Evolutionary conservation across 257 asterid species (phyloP), one percentile per base, ranked within the genome.

Genomic region (Echium plantagineum): DNA sequence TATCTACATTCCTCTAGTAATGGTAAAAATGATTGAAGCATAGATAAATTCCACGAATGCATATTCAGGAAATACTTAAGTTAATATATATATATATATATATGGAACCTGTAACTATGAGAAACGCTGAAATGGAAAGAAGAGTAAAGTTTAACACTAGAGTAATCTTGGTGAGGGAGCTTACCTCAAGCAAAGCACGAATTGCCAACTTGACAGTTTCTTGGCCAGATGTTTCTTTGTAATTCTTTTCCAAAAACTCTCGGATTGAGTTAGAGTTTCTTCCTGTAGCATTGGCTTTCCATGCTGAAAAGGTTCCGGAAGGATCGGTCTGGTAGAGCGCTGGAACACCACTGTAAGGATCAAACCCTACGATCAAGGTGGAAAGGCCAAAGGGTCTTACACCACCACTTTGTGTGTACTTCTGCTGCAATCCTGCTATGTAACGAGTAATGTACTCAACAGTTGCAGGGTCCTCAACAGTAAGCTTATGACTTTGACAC

Each of bases 201-300:
- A 91, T 84, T 61, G 98, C 98, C 66, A 91, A 71, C 75, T 91
- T 91, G 52, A 84, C 75, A 38, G 98, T 91, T 79, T 91, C 98
- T 64, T 78, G 94, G 66, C 98, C 98, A 66, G 96, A 85, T 53
- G 96, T 88, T 75, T 91, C 96, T 75, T 81, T 85, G 83, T 88
- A 91, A 73, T 91, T 91, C 90, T 91, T 91, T 81, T 91, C 98
- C 60, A 91, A 78, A 75, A 88, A 91, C 79, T 91, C 98, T 59
- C 98, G 74, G 24, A 84, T 83, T 15, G 96, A 85, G 77, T 88
- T 91, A 60, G 96, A 91, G 78, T 88, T 88, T 71, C 98, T 80
- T 69, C 96, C 98, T 56, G 98, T 88, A 17, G 98, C 95, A 79
- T 91, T 91, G 47, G 98, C 98, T 69, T 88, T 88, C 98, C 98